These are phyloP conservation scores for Magnaporthales sp. DNA, from an alignment of 2,329 filamentous ascomycete genomes.

Conservation along the genomic window DNA sequence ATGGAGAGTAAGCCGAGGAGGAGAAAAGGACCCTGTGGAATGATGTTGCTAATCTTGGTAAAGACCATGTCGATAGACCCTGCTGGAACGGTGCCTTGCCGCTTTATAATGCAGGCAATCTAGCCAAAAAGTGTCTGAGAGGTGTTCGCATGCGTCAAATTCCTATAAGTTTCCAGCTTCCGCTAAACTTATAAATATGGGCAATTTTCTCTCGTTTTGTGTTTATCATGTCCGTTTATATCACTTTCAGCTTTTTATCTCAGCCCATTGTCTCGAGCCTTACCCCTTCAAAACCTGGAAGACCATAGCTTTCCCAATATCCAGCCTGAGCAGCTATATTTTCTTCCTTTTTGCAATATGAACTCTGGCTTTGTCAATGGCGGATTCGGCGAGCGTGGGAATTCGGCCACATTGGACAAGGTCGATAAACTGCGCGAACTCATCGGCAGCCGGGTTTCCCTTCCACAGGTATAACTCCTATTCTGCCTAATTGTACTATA, in stretches of 20 bases:
- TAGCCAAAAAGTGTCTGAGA: too few relatives aligned
- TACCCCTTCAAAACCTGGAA: neutral
- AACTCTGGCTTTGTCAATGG: neutral
- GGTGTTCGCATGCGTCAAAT: too few relatives aligned
- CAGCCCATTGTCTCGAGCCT: too few relatives aligned
- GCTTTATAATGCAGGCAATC: too few relatives aligned
- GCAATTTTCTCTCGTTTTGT: neutral
- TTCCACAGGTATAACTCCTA: slow-evolving; percentile 13
- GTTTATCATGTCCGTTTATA: too few relatives aligned
- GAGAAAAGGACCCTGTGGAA: neutral
- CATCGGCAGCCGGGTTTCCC: slow-evolving; percentile 15
- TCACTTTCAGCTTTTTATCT: too few relatives aligned
- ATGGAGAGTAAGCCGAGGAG: neutral
- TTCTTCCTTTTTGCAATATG: neutral
- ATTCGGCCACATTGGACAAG: slow-evolving; percentile 15
- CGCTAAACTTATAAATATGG: neutral
- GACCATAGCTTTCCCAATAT: neutral
- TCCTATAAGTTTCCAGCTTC: neutral
- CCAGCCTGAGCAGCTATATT: neutral
- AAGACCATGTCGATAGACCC: too few relatives aligned
- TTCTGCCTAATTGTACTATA: neutral
- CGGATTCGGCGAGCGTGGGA: slow-evolving; percentile 2
- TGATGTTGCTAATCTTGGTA: neutral
- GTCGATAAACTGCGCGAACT: slow-evolving; percentile 18
- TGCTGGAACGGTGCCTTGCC: too few relatives aligned